phyloP scores from a whole-genome alignment of 176 grass and related monocot species.

The Coix lacrymajobi region DNA sequence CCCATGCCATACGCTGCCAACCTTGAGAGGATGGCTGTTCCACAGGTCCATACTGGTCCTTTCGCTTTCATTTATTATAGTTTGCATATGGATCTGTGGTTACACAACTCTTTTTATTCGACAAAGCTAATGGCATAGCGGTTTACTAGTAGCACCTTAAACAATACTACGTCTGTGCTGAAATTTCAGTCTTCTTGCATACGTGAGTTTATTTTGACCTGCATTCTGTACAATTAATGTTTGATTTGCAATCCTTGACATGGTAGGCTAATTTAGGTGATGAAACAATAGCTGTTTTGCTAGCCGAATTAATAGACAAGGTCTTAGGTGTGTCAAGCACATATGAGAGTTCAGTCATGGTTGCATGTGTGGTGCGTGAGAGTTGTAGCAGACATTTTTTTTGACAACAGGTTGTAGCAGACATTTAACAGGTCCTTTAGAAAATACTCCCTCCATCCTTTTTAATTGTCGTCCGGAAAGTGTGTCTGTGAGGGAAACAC shows the following conservation, averaged over 20 bases:
- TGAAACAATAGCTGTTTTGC: not conserved
- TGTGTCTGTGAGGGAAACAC: no score
- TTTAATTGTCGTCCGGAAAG: no score
- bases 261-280: not conserved
- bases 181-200: not conserved
- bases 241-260: not conserved
- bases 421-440: not conserved
- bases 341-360: not conserved
- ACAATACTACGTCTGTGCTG: not conserved
- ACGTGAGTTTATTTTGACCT: not conserved
- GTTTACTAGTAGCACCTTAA: conserved; percentile 7
- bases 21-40: conserved; percentile 92
- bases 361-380: not conserved
- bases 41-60: conserved; percentile 36
- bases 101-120: not conserved
- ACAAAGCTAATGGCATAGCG: not conserved
- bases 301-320: not conserved
- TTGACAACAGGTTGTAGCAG: not conserved
- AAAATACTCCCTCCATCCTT: not conserved
- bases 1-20: conserved; percentile 91
- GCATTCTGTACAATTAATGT: not conserved
- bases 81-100: not conserved
- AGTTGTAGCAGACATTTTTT: not conserved
- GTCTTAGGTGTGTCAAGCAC: not conserved
- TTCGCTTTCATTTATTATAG: not conserved